Base-by-base conservation (phyloP, 768 basidiomycete species). In the Imleria badia region DNA sequence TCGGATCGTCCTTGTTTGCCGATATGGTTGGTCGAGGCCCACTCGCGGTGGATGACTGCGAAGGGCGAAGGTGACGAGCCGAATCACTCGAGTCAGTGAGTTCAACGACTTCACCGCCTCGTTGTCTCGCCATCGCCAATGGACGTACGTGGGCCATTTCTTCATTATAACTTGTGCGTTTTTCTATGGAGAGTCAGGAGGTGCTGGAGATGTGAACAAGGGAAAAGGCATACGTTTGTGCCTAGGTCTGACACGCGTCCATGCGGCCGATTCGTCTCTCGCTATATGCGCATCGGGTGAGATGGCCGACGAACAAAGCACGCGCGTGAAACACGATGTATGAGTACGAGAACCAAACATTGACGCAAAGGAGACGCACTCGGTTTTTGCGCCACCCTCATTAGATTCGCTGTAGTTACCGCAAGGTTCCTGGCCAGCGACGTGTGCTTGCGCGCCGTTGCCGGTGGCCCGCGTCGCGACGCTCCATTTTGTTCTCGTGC, bases 21-120 rank as follows among this genome's bases (percentile, higher is more conserved):
- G 1, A 14, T 12, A 17, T 11, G 19, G 15, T 48, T 14, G 42
- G 30, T 6, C 45, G 45, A n/a, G 41, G 20, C 13, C 33, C 22
- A 3, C 4, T 17, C 6, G 15, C 10, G 29, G 43, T 10, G 6
- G 45, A 34, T 35, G 56, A 13, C 10, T 45, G 63, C 40, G 51
- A 43, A 1, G 35, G 51, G n/a, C 51, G 61, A 31, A 20, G 43
- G 12, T 22, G 53, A 36, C 41, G 48, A 3, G 9, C 15, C 26
- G 58, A 40, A 17, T 59, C 66, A 26, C 60, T 51, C 42, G 66
- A 72, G 38, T 72, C 68, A 0, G 58, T 55, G 6, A 69, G 52
- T 23, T 72, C 66, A 31, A 66, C 50, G 7, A 39, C 15, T 14
- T 60, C 38, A 14, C 36, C 38, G 6, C 7, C 17, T 1, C 60